Base-by-base conservation (phyloP, 257 asterid species). In the Verbascum thapsus region DNA sequence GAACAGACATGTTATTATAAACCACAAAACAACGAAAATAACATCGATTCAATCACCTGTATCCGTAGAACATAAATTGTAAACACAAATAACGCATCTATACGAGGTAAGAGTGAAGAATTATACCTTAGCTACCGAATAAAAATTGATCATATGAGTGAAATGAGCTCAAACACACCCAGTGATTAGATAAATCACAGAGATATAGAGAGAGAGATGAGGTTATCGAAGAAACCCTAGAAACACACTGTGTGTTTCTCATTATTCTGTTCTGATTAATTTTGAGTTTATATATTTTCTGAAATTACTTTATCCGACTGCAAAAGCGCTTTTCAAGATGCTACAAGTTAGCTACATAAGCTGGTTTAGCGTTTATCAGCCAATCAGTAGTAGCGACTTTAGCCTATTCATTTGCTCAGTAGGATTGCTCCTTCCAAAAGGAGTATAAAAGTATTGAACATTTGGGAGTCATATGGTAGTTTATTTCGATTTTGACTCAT, bases 181-280 rank as follows among this genome's bases (percentile, higher is more conserved):
- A 26, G 61, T 51, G 68, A 59, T 26, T 26, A n/a, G 8, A 23
- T 8, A 30, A 26, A 26, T 26, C 32, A 26, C 32, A 26, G 5
- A 26, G 13, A 0, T 18, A 16, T 38, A 40, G 32, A 5, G 32
- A 26, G 32, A 26, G 32, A 26, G 32, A 26, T 26, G 32, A 34
- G 59, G 45, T 60, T 52, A 64, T 58, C 64, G 2, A 20, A 35
- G 7, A 72, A 74, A 68, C 74, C 74, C 78, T 74, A 74, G 71
- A 73, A 26, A 26, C 3, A 26, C 32, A 26, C 3, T 26, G 32
- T 5, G 32, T 26, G 32, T 26, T 26, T 26, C 32, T 26, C 32
- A 1, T 26, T 26, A 1, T 26, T 26, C 32, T 26, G 2, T 26
- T 2, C 5, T 1, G 2, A 26, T 26, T 26, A 26, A 1, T 1